Conservation (phyloP, 441 rosid genomes). For the Gossypium schwendimanii region DNA sequence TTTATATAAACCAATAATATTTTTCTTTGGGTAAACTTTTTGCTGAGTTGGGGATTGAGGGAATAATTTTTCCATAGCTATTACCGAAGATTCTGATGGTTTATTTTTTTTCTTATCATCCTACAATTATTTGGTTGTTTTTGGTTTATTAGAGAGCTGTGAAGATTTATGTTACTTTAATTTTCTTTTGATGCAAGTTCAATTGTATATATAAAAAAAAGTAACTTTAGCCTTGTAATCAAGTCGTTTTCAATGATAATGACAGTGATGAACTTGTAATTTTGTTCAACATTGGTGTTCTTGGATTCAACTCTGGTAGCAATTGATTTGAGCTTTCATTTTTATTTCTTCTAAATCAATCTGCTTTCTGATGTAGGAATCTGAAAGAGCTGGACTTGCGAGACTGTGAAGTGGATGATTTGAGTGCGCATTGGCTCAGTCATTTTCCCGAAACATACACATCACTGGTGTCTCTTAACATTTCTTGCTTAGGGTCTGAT, state of each 20-base stretch:
- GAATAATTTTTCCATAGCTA: not conserved
- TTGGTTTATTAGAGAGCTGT: not conserved
- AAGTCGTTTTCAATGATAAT: conserved; percentile 18
- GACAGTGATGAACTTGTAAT: not conserved
- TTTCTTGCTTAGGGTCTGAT: conserved; percentile 52
- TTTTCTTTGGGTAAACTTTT: conserved; percentile 4
- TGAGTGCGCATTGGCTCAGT: conserved; percentile 79
- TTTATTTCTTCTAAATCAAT: not conserved
- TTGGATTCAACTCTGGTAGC: not conserved
- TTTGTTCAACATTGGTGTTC: not conserved
- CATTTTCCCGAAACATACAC: conserved; percentile 69
- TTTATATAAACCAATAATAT: not conserved
- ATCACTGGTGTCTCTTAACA: conserved; percentile 69
- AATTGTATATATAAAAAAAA: not conserved
- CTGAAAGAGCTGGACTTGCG: conserved; percentile 70
- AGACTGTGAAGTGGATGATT: conserved; percentile 82
- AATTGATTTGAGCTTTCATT: not conserved
- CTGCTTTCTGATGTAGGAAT: conserved; percentile 40
- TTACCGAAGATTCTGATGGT: not conserved
- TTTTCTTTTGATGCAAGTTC: not conserved
- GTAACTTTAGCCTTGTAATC: conserved; percentile 14
- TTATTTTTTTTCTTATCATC: not conserved
- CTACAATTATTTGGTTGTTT: not conserved
- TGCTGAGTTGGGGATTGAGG: not conserved
- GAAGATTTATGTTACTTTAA: not conserved